phyloP scores from a whole-genome alignment of 2,329 filamentous ascomycete genomes.

The Aspergillus uvarum region DNA sequence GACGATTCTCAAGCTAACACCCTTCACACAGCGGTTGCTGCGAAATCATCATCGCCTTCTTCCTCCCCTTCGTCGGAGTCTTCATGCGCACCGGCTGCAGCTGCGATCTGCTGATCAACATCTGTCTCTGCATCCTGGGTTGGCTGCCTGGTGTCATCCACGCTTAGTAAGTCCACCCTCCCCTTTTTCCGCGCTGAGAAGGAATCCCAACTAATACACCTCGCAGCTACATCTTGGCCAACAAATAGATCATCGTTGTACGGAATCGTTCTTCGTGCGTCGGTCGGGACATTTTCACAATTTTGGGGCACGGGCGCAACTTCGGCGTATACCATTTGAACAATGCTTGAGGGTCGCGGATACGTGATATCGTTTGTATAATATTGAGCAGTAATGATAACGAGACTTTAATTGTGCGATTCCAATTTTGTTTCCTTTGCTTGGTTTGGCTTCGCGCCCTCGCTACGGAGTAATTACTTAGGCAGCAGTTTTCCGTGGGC shows the following conservation, averaged over 20 bases:
- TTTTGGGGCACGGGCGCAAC: not conserved
- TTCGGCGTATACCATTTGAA: not conserved
- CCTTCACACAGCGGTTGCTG: not conserved
- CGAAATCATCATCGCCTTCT: conserved; percentile 6
- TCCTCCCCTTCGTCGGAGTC: conserved; percentile 7
- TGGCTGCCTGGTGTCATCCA: conserved; percentile 6
- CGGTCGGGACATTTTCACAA: not conserved
- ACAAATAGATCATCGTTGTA: not conserved
- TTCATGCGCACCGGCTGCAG: conserved; percentile 8
- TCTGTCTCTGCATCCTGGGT: conserved; percentile 7
- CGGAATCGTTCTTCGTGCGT: not conserved
- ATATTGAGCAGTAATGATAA: not conserved
- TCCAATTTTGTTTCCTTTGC: not conserved
- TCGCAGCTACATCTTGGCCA: conserved; percentile 6
- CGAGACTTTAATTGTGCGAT: not conserved
- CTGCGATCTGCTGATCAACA: conserved; percentile 7
- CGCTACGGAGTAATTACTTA: not conserved
- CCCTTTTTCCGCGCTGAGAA: no score
- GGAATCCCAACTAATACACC: not conserved
- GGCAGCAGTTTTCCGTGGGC: not conserved
- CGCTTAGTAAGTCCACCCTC: not conserved
- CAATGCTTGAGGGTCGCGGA: not conserved
- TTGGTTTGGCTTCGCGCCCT: not conserved
- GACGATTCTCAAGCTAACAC: not conserved
- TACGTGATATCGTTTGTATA: not conserved